Evolutionary conservation across 2,329 filamentous ascomycete genomes (phyloP).

Genomic region (Beauveria sp.): DNA sequence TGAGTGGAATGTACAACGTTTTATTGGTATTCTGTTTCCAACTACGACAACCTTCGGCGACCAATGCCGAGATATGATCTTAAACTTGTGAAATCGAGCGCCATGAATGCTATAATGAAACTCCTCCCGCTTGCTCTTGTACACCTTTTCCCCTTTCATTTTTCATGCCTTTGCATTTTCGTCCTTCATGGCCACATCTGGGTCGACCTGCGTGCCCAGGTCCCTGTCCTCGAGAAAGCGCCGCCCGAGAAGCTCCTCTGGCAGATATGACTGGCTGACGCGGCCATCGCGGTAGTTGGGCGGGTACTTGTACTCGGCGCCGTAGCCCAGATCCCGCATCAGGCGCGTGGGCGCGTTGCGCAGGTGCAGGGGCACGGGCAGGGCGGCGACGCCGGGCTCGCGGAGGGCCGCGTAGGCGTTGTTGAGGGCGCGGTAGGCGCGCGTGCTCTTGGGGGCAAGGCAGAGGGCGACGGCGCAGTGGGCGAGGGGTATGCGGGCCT

Average conservation of each 20-base stretch:
- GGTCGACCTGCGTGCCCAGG: slow-evolving; percentile 71
- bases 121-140: neutral
- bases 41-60: neutral
- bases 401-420: slow-evolving; percentile 71
- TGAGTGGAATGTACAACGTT: neutral
- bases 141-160: neutral
- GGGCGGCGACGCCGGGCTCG: slow-evolving; percentile 73
- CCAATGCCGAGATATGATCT: neutral
- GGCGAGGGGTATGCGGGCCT: slow-evolving; percentile 85
- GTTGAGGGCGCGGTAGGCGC: slow-evolving; percentile 74
- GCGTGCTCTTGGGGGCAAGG: slow-evolving; percentile 76
- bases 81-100: neutral
- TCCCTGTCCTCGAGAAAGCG: slow-evolving; percentile 74
- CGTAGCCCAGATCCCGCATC: slow-evolving; percentile 90
- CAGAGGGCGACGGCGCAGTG: slow-evolving; percentile 79
- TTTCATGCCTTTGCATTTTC: neutral
- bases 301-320: slow-evolving; percentile 92
- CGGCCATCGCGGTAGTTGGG: slow-evolving; percentile 78
- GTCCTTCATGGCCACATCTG: slow-evolving; percentile 46
- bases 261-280: slow-evolving; percentile 87
- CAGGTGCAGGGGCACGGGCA: slow-evolving; percentile 81
- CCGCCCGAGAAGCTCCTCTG: slow-evolving; percentile 62
- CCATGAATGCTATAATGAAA: slow-evolving; percentile 4
- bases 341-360: slow-evolving; percentile 85
- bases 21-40: neutral